Percentiles rank a stretch among this genome's conserved stretches.
phyloP scores from a whole-genome alignment of 495 filamentous ascomycete genomes.

The Lasiosphaeria ovina region DNA sequence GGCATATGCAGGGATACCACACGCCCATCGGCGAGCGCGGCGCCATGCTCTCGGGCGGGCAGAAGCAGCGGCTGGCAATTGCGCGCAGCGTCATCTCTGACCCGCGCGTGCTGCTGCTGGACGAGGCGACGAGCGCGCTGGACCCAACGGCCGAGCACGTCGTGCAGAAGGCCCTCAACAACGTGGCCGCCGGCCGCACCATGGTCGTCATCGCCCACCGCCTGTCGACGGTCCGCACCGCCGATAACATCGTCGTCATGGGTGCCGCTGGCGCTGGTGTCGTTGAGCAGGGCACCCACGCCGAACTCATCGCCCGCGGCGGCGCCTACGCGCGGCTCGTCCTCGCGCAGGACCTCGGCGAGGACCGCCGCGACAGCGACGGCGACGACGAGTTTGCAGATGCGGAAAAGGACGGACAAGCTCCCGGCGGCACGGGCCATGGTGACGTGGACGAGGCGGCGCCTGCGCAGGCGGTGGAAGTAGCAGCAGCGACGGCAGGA shows the following conservation, averaged over 20 bases:
- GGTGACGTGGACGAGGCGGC: too few species aligned
- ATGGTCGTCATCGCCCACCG: constrained; percentile 73
- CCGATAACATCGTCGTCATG: constrained; percentile 67
- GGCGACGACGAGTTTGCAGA: constrained; percentile 14
- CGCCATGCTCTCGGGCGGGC: constrained; percentile 48
- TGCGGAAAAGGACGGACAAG: constrained; percentile 22
- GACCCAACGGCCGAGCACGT: constrained; percentile 64
- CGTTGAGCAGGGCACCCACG: constrained; percentile 64
- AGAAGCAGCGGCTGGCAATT: constrained; percentile 65
- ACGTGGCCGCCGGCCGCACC: constrained; percentile 62
- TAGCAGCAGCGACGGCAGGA: too few species aligned
- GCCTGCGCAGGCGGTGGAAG: too few species aligned
- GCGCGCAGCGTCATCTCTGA: constrained; percentile 65
- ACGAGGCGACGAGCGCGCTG: constrained; percentile 75
- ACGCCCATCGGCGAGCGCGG: constrained; percentile 55
- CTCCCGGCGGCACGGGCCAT: too few species aligned
- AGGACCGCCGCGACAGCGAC: constrained; percentile 13
- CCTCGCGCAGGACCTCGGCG: constrained; percentile 41
- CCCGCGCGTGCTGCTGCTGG: constrained; percentile 71
- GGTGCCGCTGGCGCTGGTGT: constrained; percentile 44
- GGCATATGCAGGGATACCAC: constrained; percentile 42
- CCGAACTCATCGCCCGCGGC: constrained; percentile 52
- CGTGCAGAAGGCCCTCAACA: constrained; percentile 64
- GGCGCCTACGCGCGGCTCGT: constrained; percentile 50
- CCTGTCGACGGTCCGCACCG: constrained; percentile 62